Percentiles rank a stretch among this genome's conserved stretches.
Conservation (phyloP, 2,329 filamentous ascomycete genomes). For the Sporothrix dimorphospora region DNA sequence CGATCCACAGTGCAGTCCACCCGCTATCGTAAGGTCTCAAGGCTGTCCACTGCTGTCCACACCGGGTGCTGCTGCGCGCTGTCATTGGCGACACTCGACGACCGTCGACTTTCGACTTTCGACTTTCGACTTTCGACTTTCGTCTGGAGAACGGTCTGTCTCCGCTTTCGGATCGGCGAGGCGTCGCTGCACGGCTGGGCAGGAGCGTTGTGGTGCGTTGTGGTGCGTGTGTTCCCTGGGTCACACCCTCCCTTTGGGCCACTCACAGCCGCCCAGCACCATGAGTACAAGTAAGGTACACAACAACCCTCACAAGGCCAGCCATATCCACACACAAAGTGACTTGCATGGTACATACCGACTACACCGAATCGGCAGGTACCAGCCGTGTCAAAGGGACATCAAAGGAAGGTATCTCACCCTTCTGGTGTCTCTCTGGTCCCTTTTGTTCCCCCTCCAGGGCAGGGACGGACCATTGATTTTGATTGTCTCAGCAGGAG, state of each 20-base stretch:
- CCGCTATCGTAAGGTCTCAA: background rate
- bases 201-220: no score
- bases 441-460: background rate
- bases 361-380: background rate
- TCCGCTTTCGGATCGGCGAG: constrained; percentile 30
- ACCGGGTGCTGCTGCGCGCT: constrained; percentile 3
- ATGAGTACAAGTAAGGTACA: background rate
- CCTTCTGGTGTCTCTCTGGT: background rate
- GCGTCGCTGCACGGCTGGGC: background rate
- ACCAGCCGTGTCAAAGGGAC: background rate
- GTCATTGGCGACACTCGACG: constrained; percentile 5
- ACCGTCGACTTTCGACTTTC: no score
- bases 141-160: background rate
- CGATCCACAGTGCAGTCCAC: background rate
- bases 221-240: background rate
- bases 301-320: background rate
- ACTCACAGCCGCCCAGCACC: constrained; percentile 12
- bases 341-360: background rate
- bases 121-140: background rate
- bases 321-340: constrained; percentile 15
- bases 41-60: constrained; percentile 9
- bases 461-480: constrained; percentile 9
- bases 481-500: constrained; percentile 13
- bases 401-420: background rate
- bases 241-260: background rate